Evolutionary conservation across 2,329 filamentous ascomycete species (phyloP).

Genomic region (Samsoniella hepiali): DNA sequence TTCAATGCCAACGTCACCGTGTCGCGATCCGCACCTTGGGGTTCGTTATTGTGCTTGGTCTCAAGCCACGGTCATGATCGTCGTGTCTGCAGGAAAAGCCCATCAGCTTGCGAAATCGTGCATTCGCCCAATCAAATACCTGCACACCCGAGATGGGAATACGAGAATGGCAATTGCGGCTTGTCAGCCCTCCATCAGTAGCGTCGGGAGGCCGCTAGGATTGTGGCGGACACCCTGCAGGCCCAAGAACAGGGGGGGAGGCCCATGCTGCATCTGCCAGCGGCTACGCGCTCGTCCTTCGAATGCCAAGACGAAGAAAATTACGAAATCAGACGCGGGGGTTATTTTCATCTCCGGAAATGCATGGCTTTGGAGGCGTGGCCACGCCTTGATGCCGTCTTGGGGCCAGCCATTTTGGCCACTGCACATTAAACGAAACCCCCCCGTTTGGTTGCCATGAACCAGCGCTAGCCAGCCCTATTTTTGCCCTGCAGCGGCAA

Average conservation of each 20-base stretch:
- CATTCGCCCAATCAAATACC: background rate
- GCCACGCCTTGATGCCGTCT: no score
- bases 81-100: background rate
- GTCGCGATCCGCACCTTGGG: no score
- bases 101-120: background rate
- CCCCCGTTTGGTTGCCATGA: background rate
- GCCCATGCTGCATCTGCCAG: background rate
- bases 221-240: background rate
- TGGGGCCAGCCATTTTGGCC: no score
- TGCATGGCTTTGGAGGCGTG: no score
- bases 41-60: background rate
- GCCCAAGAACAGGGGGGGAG: background rate
- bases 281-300: background rate
- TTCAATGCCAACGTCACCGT: background rate
- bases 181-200: constrained; percentile 4
- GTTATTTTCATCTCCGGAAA: no score
- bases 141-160: constrained; percentile 2
- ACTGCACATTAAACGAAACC: background rate
- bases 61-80: background rate
- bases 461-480: constrained; percentile 1
- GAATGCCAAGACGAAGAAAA: background rate
- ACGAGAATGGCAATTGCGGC: constrained; percentile 4
- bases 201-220: constrained; percentile 8
- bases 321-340: no score
- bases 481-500: background rate